Evolutionary conservation across 306 rosid genomes (phyloP).

Genomic region (Chamaecrista fasciculata): DNA sequence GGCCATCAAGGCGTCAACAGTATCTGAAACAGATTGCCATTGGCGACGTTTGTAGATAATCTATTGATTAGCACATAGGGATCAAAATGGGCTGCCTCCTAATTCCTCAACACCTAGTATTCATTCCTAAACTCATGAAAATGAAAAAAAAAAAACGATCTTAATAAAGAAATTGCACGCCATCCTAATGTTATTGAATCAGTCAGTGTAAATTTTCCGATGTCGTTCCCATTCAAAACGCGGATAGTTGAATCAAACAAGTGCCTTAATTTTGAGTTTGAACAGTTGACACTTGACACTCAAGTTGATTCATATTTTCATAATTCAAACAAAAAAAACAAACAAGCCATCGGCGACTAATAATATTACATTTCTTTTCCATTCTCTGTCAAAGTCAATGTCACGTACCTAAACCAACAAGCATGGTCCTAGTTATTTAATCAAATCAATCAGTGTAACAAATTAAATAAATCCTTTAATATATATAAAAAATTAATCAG

Average conservation of each 20-base stretch:
- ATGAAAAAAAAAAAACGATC: neutral
- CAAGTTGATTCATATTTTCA: constrained; percentile 13
- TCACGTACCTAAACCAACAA: constrained; percentile 29
- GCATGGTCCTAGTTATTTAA: constrained; percentile 14
- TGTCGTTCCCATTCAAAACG: neutral
- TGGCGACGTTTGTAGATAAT: neutral
- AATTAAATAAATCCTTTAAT: neutral
- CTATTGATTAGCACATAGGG: neutral
- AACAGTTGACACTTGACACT: constrained; percentile 5
- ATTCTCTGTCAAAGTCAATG: neutral
- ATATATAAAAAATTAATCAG: neutral
- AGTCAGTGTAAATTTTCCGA: neutral
- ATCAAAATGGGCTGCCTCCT: neutral
- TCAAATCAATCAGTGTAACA: neutral
- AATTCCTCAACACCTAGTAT: neutral
- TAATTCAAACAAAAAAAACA: too few species aligned
- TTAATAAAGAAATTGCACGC: neutral
- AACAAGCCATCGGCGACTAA: constrained; percentile 12
- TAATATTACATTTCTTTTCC: constrained; percentile 17
- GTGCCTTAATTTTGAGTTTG: neutral
- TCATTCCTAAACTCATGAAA: too few species aligned
- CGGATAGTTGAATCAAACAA: constrained; percentile 7
- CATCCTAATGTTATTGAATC: neutral
- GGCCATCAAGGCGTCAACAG: constrained; percentile 33
- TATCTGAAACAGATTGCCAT: constrained; percentile 18